Percentiles rank a stretch among this genome's conserved stretches.
These are phyloP conservation scores for Endoconidiophora laricicola DNA, from an alignment of 2,329 filamentous ascomycete genomes.

Conservation along the genomic window DNA sequence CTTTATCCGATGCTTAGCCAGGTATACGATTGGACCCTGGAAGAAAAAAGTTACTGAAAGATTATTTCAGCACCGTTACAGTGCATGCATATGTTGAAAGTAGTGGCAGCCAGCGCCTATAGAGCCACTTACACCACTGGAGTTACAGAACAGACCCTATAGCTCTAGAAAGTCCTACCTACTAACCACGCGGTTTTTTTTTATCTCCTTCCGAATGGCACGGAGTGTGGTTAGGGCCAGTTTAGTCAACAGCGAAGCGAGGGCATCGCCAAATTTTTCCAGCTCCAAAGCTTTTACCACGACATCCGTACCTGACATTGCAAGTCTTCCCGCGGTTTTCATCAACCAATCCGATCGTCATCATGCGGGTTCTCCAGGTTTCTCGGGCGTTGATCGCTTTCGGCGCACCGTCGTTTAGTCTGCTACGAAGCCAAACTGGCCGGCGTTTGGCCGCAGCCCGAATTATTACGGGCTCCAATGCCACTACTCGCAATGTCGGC, in stretches of 20 bases:
- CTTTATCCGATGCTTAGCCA: too few species aligned
- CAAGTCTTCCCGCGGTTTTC: constrained; percentile 1
- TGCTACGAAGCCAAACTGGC: constrained; percentile 6
- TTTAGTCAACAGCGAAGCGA: too few species aligned
- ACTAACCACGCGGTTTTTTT: constrained; percentile 5
- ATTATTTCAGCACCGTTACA: too few species aligned
- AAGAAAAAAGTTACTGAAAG: too few species aligned
- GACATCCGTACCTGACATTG: neutral
- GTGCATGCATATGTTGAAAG: too few species aligned
- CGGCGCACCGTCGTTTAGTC: constrained; percentile 4
- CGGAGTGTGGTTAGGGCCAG: too few species aligned
- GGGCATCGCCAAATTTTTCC: neutral
- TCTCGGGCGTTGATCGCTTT: constrained; percentile 6
- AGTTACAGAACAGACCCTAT: too few species aligned
- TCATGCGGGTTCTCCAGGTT: constrained; percentile 12
- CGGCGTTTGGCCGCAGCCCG: constrained; percentile 5
- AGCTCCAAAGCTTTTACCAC: neutral
- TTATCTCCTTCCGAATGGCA: neutral
- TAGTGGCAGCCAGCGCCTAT: too few species aligned
- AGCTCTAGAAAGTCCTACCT: too few species aligned
- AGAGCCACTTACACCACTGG: too few species aligned
- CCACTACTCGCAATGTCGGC: neutral
- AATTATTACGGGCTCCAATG: constrained; percentile 1
- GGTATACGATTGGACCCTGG: too few species aligned
- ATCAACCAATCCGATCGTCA: neutral